Conservation (phyloP, 139 green algal genomes). For the Cymbomonas tetramitiformis region DNA sequence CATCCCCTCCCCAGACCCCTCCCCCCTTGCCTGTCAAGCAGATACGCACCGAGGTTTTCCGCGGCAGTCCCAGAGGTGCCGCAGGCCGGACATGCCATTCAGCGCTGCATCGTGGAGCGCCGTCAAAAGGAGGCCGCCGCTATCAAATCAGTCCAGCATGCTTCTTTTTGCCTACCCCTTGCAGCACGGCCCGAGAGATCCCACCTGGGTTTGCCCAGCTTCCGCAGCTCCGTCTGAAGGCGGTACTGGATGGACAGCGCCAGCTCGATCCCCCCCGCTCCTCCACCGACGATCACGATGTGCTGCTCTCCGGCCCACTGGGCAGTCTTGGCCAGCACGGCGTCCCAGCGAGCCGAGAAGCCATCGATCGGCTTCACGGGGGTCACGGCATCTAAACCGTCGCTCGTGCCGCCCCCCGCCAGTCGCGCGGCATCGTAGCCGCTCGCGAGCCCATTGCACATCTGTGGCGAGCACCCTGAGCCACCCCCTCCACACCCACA, state of each 20-base stretch:
- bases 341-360: slow-evolving; percentile 36
- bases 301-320: not conserved
- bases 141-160: no score
- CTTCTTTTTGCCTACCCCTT: no score
- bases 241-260: slow-evolving; percentile 56
- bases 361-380: slow-evolving; percentile 82
- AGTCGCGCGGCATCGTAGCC: not conserved
- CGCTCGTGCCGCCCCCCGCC: slow-evolving; percentile 32
- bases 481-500: no score
- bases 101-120: not conserved
- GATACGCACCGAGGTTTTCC: not conserved
- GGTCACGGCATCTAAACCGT: slow-evolving; percentile 44
- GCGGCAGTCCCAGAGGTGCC: no score
- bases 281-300: slow-evolving; percentile 75
- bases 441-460: no score
- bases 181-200: no score
- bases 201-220: no score
- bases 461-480: no score
- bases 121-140: no score
- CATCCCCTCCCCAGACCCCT: no score
- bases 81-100: no score
- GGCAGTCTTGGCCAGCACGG: not conserved
- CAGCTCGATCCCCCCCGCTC: slow-evolving; percentile 77
- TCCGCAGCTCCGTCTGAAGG: slow-evolving; percentile 41
- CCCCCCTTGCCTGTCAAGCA: slow-evolving; percentile 26